Conservation (phyloP, 306 rosid genomes). For the Vachellia pachyceras region DNA sequence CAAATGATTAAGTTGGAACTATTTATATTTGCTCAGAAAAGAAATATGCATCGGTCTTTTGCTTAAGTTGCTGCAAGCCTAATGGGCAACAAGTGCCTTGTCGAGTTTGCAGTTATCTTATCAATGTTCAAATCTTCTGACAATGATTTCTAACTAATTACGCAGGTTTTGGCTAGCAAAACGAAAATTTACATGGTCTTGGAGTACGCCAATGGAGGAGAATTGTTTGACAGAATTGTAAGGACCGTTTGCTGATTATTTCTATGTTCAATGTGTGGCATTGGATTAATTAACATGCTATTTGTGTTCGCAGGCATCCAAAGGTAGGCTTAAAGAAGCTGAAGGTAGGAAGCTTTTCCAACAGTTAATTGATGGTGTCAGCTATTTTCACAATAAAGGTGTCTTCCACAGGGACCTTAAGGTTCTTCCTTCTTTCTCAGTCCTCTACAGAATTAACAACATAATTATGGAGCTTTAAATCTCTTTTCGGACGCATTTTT, state of each 20-base stretch:
- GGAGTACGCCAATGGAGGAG: slow-evolving; percentile 84
- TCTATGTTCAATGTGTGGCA: neutral
- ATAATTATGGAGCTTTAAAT: neutral
- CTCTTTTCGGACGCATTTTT: slow-evolving; percentile 4
- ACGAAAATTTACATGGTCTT: slow-evolving; percentile 88
- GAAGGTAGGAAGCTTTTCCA: slow-evolving; percentile 81
- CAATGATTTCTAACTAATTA: slow-evolving; percentile 25
- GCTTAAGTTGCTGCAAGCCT: slow-evolving; percentile 1
- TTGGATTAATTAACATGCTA: slow-evolving; percentile 14
- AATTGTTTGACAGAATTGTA: slow-evolving; percentile 84
- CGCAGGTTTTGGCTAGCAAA: slow-evolving; percentile 92
- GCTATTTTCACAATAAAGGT: slow-evolving; percentile 83
- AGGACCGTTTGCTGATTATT: slow-evolving; percentile 34
- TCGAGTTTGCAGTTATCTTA: neutral
- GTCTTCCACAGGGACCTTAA: slow-evolving; percentile 94
- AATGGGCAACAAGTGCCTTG: neutral
- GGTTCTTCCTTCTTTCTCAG: slow-evolving; percentile 47
- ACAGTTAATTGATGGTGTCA: slow-evolving; percentile 82
- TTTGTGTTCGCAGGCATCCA: slow-evolving; percentile 53
- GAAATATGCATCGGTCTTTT: slow-evolving; percentile 1
- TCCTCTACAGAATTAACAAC: slow-evolving; percentile 12
- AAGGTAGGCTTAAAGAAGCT: slow-evolving; percentile 69
- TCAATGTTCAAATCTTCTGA: neutral
- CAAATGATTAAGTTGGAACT: neutral
- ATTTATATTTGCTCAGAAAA: slow-evolving; percentile 1